Evolutionary conservation across 768 basidiomycete species (phyloP).

Genomic region (Leccinum broughii): DNA sequence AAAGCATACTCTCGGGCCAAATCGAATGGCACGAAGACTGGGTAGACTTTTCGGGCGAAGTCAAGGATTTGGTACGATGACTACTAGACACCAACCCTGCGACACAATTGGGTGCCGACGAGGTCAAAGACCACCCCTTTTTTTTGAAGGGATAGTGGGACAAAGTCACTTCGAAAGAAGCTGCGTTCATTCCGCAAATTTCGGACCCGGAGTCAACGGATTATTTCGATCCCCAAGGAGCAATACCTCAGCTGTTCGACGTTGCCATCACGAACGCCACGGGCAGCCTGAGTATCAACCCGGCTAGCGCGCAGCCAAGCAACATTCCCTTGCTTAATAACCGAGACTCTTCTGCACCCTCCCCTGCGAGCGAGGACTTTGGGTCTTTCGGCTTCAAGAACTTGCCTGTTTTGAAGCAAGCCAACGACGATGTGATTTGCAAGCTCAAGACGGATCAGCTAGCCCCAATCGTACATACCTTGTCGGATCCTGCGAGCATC

Average conservation of each 20-base stretch:
- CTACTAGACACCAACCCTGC: constrained; percentile 80
- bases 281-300: constrained; percentile 44
- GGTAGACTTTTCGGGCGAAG: constrained; percentile 84
- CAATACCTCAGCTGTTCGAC: constrained; percentile 86
- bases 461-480: constrained; percentile 64
- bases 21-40: constrained; percentile 97
- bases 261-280: constrained; percentile 48
- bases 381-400: constrained; percentile 99
- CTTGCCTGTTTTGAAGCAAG: constrained; percentile 91
- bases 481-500: constrained; percentile 59
- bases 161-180: constrained; percentile 82
- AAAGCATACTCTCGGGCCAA: constrained; percentile 93
- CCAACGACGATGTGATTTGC: constrained; percentile 96
- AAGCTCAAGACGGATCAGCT: constrained; percentile 93
- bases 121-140: constrained; percentile 92
- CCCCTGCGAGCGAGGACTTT: constrained; percentile 84
- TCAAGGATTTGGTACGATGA: constrained; percentile 85
- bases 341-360: constrained; percentile 40
- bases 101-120: constrained; percentile 81
- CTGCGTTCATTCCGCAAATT: constrained; percentile 93
- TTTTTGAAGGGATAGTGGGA: constrained; percentile 90
- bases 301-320: constrained; percentile 18
- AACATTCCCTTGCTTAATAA: constrained; percentile 35
- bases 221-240: constrained; percentile 97
- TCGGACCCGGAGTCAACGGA: constrained; percentile 98